These are phyloP conservation scores for Oenanthe sinensis DNA, from an alignment of 129 eudicot genomes.

Conservation along the genomic window DNA sequence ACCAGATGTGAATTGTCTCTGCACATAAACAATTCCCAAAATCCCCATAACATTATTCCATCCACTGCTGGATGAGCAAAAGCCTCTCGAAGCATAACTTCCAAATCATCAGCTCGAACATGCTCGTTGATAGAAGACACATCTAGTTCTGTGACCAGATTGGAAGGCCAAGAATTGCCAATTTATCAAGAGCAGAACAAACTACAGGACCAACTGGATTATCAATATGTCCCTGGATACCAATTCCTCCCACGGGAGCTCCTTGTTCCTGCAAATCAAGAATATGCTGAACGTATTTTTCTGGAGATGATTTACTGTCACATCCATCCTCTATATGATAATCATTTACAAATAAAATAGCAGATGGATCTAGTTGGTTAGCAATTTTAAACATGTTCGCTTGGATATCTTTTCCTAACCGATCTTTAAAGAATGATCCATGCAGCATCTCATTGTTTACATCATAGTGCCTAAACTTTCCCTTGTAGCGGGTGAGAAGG, in stretches of 20 bases:
- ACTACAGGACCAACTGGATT: constrained; percentile 78
- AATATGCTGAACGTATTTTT: constrained; percentile 60
- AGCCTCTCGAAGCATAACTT: constrained; percentile 80
- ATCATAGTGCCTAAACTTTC: constrained; percentile 80
- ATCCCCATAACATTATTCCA: constrained; percentile 93
- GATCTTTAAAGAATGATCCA: constrained; percentile 65
- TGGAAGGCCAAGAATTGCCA: constrained; percentile 74
- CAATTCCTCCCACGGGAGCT: constrained; percentile 85
- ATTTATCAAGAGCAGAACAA: constrained; percentile 57
- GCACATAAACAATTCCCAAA: constrained; percentile 96
- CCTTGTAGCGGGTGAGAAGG: constrained; percentile 78
- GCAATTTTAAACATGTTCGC: constrained; percentile 78
- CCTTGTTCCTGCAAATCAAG: constrained; percentile 73
- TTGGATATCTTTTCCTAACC: constrained; percentile 54
- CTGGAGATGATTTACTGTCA: constrained; percentile 64
- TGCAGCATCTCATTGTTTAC: constrained; percentile 96
- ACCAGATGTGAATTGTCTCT: constrained; percentile 70
- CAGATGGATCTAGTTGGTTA: constrained; percentile 60
- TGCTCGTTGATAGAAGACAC: constrained; percentile 68
- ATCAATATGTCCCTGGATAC: constrained; percentile 85
- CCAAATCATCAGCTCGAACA: constrained; percentile 83
- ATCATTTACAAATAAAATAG: constrained; percentile 71
- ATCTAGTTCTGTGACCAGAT: constrained; percentile 91
- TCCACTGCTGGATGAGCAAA: constrained; percentile 94
- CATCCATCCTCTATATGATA: constrained; percentile 80